Base-by-base conservation (phyloP, 139 green algal genomes). In the Closterium sp. region DNA sequence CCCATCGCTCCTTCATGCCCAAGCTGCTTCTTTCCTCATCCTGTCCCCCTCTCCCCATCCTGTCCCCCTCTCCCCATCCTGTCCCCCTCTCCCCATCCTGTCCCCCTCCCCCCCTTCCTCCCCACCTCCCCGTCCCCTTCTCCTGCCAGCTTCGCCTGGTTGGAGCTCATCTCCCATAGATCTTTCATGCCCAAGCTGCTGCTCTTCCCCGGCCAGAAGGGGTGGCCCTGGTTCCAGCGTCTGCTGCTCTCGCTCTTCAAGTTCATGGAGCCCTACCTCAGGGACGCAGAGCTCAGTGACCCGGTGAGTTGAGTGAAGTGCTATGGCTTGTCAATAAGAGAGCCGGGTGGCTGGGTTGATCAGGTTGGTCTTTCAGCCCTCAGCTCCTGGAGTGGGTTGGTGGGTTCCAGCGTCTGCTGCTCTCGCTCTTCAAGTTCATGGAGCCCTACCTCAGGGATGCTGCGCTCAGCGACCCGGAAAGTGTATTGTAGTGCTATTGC, bases 201-300 rank as follows among this genome's bases (percentile, higher is more conserved):
- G 88, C 93, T 96, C 31, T 92, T 95, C 11, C 95, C 96, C 27
- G 91, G 93, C 0, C 93, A 96, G 90, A 92, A 96, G 86, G 96
- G 96, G 31, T 97, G 97, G 96, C 93, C 95, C 31, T 92, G 96
- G 38, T 96, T 98, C 92, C 94, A 97, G 91, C 95, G 95, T 73
- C 96, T 98, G 21, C 95, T 98, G 31, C 89, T 97, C 2, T 95
- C 95, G 28, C 95, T 98, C 89, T 97, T 99, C 90, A 95, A 96
- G 22, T 99, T 99, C 97, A 95, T 99, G 95, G 97, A 99, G 96
- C 98, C 98, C 27, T 98, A 98, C 94, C 95, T 99, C 91, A 96
- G 98, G 86, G 95, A 96, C 62, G 97, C 97, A 1, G 96, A 99
- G 90, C 96, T 99, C 31, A 97, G 92, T 4, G 93, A 96, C 19